Base-by-base conservation (phyloP, 2,329 filamentous ascomycete genomes). In the Penicillium brasilianum region DNA sequence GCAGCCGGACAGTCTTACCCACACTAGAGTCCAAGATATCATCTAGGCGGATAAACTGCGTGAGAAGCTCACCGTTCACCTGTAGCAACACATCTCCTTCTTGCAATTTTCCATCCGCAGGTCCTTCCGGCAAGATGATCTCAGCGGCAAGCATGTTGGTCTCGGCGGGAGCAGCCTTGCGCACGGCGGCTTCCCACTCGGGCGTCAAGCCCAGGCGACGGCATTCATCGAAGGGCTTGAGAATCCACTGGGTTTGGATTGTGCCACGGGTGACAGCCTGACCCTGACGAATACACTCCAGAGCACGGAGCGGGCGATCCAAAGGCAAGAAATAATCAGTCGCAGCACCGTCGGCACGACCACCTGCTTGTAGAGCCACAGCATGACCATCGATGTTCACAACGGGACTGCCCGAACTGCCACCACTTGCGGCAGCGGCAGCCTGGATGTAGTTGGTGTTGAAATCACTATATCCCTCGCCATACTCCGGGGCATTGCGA, bases 151-250 rank as follows among this genome's bases (percentile, higher is more conserved):
- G 86, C 92, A 99, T 93, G 72, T 95, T 96, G 25, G 93, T 98
- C 80, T 97, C 95, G 69, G 91, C 90, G 0, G 96, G 95, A 68
- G 97, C 96, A 28, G 87, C 83, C 68, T 90, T 87, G 36, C 95
- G 89, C 65, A 96, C 88, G 59, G 89, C 88, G 39, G 91, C 89
- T 81, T 99, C 95, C 88, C 92, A 96, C 55, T 92, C 86, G 0
- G 93, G 84, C 1, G 87, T 92, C 62, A 99, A 82, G 8, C 95
- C 95, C 11, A 99, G 83, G 61, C 95, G 87, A 57, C 94, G 88
- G 77, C 95, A 98, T 76, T 99, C 96, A 70, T 99, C 96, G 70
- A 99, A 99, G 0, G 95, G 92, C 78, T 98, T 98, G 64, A 99
- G 85, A 56, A 98, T 85, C 85, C 96, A 99, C 76, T 99, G 95